Evolutionary conservation across 2,329 filamentous ascomycete species (phyloP), one percentile per base, ranked within the genome.

Genomic region (Epicoccum sorghinum): DNA sequence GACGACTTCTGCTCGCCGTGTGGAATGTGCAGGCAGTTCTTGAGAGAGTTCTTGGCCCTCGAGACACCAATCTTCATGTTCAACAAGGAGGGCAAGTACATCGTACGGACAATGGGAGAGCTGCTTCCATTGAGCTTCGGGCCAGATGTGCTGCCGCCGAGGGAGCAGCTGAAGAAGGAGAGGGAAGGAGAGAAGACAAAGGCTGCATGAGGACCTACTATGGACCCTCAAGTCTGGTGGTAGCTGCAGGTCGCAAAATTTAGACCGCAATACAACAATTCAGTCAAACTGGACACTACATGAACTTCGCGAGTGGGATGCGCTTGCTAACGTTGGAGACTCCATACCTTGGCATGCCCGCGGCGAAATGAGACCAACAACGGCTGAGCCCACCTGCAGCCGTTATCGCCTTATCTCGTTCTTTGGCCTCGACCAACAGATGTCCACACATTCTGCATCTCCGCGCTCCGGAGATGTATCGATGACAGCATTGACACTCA

Each of bases 11-110:
- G 70, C 61, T 78, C 74, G 39, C 95, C 95, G 0, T 99, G 95
- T 72, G 95, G 95, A 50, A 97, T 96, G 92, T 98, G 93, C 75
- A 83, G 93, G 66, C 93, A 97, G 74, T 96, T 93, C 55, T 67
- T 82, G 45, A 57, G 79, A 27, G 80, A 82, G 66, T 82, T 82
- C 43, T 73, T 78, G 56, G 73, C 74, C 53, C 68, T 78, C 6
- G 64, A 72, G 5, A 86, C 85, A 54, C 93, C 92, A 0, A 83
- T 99, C 52, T 86, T 96, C 72, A 96, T 98, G 93, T 96, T 96
- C 75, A 92, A 96, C 74, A 89, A 87, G 73, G 83, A 92, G 59
- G 88, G 87, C 2, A 84, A 88, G 57, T 92, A 83, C 65, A 79
- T 86, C n/a, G 85, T 90, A 23, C 80, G 86, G 77, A 89, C 81